Evolutionary conservation across 305 asterid genomes (phyloP).

Genomic region (Fraxinus paxiana): DNA sequence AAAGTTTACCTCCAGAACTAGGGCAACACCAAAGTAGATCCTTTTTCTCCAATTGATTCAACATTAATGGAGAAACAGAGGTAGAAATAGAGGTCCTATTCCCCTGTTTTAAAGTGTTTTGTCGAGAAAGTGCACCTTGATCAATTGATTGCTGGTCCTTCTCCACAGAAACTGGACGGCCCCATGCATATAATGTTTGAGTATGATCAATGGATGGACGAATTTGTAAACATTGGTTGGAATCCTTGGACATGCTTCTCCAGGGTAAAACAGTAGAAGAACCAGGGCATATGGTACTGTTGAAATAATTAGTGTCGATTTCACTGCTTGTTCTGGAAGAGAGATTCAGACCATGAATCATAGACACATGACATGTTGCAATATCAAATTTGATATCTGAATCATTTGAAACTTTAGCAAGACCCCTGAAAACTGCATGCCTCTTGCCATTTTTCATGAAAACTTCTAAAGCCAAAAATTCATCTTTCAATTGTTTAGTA

Average conservation of each 20-base stretch:
- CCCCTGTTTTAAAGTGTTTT: constrained; percentile 57
- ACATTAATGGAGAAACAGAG: constrained; percentile 56
- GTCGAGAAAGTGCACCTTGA: constrained; percentile 64
- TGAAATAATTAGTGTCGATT: constrained; percentile 39
- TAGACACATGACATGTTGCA: constrained; percentile 49
- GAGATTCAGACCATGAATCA: constrained; percentile 36
- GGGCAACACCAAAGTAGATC: constrained; percentile 89
- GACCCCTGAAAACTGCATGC: constrained; percentile 80
- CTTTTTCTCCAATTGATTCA: constrained; percentile 85
- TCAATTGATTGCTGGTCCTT: constrained; percentile 65
- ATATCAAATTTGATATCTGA: constrained; percentile 72
- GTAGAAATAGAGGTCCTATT: constrained; percentile 30
- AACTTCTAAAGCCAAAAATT: constrained; percentile 82
- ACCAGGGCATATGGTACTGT: constrained; percentile 51
- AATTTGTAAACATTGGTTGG: constrained; percentile 69
- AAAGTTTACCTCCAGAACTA: constrained; percentile 58
- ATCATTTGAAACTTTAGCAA: constrained; percentile 78
- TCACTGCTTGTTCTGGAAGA: constrained; percentile 34
- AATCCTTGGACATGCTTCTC: constrained; percentile 68
- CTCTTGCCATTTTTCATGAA: constrained; percentile 79
- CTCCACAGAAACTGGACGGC: constrained; percentile 66
- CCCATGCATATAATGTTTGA: constrained; percentile 75
- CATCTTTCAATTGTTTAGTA: constrained; percentile 68
- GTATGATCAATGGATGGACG: constrained; percentile 70
- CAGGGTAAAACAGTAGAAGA: constrained; percentile 72